Percentiles rank a stretch among this genome's conserved stretches.
phyloP scores from a whole-genome alignment of 768 basidiomycete species.

The Suillus subaureus region DNA sequence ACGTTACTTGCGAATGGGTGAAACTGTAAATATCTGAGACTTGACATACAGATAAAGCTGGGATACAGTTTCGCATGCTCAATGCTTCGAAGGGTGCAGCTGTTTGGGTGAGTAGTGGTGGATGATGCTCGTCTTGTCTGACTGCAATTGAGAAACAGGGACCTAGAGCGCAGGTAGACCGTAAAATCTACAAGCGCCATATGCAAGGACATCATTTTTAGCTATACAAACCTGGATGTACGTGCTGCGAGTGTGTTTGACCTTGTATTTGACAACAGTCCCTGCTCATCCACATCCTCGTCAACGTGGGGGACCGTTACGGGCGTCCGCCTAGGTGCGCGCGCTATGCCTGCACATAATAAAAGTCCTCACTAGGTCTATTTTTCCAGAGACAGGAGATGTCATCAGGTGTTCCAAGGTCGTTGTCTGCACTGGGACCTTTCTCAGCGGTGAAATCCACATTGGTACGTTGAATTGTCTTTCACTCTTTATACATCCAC shows the following conservation, averaged over 20 bases:
- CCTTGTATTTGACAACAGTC: conserved; percentile 61
- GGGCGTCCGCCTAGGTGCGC: conserved; percentile 70
- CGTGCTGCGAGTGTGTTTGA: conserved; percentile 79
- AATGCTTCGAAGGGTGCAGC: conserved; percentile 88
- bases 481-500: background rate
- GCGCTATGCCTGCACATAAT: background rate
- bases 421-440: conserved; percentile 90
- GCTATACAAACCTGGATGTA: conserved; percentile 71
- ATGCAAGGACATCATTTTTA: conserved; percentile 73
- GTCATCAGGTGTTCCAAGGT: conserved; percentile 77
- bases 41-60: conserved; percentile 69
- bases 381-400: conserved; percentile 65
- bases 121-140: no score
- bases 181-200: conserved; percentile 77
- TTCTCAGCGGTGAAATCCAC: conserved; percentile 89
- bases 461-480: conserved; percentile 54
- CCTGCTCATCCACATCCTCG: conserved; percentile 23
- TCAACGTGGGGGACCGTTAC: conserved; percentile 53
- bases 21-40: background rate
- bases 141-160: conserved; percentile 51
- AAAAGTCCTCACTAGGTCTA: conserved; percentile 4
- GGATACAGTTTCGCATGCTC: conserved; percentile 85
- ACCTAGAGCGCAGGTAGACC: conserved; percentile 86
- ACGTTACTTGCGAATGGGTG: conserved; percentile 20
- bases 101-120: conserved; percentile 70